Percentiles rank a stretch among this genome's conserved stretches.
These are phyloP conservation scores for Apiotrichum sp. DNA, from an alignment of 1,284 basidiomycete genomes.

Conservation along the genomic window DNA sequence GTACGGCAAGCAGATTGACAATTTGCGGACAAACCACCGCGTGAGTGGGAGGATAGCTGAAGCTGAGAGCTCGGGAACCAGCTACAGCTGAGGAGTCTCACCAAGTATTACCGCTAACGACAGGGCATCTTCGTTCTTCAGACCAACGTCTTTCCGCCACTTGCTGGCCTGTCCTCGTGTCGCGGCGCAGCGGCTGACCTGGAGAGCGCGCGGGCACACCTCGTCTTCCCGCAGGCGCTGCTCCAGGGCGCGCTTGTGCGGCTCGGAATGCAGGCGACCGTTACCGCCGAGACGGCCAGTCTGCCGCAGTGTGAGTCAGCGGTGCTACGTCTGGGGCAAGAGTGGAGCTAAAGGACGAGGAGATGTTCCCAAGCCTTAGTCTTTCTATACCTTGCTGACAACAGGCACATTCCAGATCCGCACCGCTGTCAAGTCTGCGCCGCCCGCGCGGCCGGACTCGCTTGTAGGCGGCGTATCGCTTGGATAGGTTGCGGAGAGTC, in stretches of 20 bases:
- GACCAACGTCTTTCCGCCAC: conserved; percentile 81
- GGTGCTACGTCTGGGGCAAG: not conserved
- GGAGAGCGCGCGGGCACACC: conserved; percentile 66
- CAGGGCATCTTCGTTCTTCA: conserved; percentile 91
- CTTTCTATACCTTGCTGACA: not conserved
- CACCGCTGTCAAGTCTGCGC: conserved; percentile 17
- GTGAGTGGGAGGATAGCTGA: conserved; percentile 48
- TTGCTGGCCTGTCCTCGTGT: conserved; percentile 63
- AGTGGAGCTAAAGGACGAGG: no score
- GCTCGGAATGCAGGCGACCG: conserved; percentile 66
- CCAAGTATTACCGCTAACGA: no score
- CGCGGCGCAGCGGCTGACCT: conserved; percentile 67
- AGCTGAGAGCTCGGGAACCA: not conserved
- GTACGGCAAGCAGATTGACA: conserved; percentile 78
- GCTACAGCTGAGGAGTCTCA: not conserved
- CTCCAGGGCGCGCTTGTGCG: conserved; percentile 73
- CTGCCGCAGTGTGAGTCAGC: conserved; percentile 71
- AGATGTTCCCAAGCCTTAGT: not conserved
- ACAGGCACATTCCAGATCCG: conserved; percentile 44
- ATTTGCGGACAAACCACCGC: conserved; percentile 86
- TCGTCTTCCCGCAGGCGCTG: conserved; percentile 69
- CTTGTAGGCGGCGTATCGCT: not conserved
- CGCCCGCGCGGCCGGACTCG: not conserved
- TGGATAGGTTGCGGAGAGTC: not conserved
- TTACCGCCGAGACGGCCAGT: conserved; percentile 68